These are phyloP conservation scores for Sporodiniella umbellata DNA, from an alignment of 371 early-diverging fungal species.

Conservation along the genomic window DNA sequence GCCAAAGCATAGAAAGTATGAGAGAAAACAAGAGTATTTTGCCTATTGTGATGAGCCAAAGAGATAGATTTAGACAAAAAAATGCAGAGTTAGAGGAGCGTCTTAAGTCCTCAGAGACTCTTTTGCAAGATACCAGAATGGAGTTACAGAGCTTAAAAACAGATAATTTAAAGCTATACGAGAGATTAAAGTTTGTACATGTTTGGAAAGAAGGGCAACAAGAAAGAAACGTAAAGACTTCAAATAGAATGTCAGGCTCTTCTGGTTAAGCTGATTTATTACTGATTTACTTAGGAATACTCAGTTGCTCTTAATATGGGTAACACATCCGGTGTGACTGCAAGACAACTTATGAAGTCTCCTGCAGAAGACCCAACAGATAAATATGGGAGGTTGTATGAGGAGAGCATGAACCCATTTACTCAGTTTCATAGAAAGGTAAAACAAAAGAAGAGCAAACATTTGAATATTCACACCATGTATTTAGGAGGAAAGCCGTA, in stretches of 20 bases:
- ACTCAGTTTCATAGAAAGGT: slow-evolving; percentile 74
- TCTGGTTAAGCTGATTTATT: neutral
- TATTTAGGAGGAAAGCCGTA: slow-evolving; percentile 66
- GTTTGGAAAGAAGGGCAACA: slow-evolving; percentile 50
- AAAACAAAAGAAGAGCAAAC: neutral
- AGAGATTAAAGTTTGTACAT: slow-evolving; percentile 72
- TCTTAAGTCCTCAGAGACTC: slow-evolving; percentile 50
- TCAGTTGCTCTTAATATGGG: slow-evolving; percentile 24
- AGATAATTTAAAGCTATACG: slow-evolving; percentile 87
- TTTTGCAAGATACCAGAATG: slow-evolving; percentile 63
- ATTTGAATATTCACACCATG: neutral
- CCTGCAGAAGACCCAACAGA: slow-evolving; percentile 47
- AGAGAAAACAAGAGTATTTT: slow-evolving; percentile 61
- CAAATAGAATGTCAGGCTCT: neutral
- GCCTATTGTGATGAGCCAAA: slow-evolving; percentile 84
- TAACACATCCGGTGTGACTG: neutral
- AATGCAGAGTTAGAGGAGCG: slow-evolving; percentile 82
- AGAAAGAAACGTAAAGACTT: slow-evolving; percentile 7
- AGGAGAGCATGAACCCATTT: slow-evolving; percentile 88
- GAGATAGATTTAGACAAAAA: slow-evolving; percentile 85
- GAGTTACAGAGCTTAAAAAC: slow-evolving; percentile 62
- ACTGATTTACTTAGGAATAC: slow-evolving; percentile 7
- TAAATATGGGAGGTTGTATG: slow-evolving; percentile 78
- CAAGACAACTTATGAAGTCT: slow-evolving; percentile 13
- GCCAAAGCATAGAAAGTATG: slow-evolving; percentile 3